These are phyloP conservation scores for Clonostachys rhizophaga DNA, from an alignment of 2,329 filamentous ascomycete genomes.

Conservation along the genomic window DNA sequence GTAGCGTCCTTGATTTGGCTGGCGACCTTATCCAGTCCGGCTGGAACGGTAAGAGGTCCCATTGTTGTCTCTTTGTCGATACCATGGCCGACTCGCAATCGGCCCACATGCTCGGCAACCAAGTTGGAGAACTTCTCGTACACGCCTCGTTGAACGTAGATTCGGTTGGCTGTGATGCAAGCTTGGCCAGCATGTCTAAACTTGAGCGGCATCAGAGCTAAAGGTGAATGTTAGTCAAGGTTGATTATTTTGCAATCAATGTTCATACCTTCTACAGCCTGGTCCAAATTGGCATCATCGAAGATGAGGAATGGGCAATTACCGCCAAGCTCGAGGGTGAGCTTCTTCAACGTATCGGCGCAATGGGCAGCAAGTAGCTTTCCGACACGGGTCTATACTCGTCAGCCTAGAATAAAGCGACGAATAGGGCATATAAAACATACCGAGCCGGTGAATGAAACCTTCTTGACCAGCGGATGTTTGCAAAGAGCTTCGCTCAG, in stretches of 20 bases:
- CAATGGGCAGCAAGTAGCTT: slow-evolving; percentile 55
- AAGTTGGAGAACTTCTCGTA: slow-evolving; percentile 3
- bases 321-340: slow-evolving; percentile 64
- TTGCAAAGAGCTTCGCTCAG: slow-evolving; percentile 62
- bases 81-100: slow-evolving; percentile 43
- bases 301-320: slow-evolving; percentile 63
- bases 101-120: slow-evolving; percentile 1
- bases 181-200: slow-evolving; percentile 49
- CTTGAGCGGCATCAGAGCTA: slow-evolving; percentile 41
- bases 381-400: slow-evolving; percentile 55
- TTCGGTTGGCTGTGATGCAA: slow-evolving; percentile 46
- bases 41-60: slow-evolving; percentile 57
- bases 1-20: slow-evolving; percentile 55
- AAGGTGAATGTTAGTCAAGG: slow-evolving; percentile 40
- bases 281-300: slow-evolving; percentile 58
- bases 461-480: slow-evolving; percentile 66
- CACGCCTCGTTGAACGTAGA: slow-evolving; percentile 42
- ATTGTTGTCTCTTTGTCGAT: slow-evolving; percentile 53
- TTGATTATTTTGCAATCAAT: too few relatives aligned
- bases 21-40: slow-evolving; percentile 32
- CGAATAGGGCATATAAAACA: too few relatives aligned
- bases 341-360: slow-evolving; percentile 45
- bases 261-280: slow-evolving; percentile 48
- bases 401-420: too few relatives aligned
- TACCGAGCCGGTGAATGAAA: slow-evolving; percentile 70